A percentile compares a stretch with the other conserved stretches of the same genome.
Evolutionary conservation across 768 basidiomycete genomes (phyloP).

Genomic region (Tubosaeta sp.): DNA sequence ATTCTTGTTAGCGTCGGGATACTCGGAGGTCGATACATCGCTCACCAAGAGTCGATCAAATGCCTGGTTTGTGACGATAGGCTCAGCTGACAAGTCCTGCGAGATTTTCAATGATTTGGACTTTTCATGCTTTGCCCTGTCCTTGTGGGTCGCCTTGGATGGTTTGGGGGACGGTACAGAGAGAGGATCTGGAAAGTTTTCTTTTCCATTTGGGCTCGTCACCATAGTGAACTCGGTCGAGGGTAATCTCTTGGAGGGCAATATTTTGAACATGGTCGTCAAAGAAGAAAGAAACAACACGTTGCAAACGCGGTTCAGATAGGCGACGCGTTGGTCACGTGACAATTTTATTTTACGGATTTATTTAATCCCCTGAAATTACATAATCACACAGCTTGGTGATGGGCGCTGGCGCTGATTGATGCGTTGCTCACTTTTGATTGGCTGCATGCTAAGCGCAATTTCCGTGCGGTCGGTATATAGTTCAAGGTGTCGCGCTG

Average conservation of each 20-base stretch:
- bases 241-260: conserved; percentile 63
- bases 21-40: not conserved
- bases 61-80: conserved; percentile 53
- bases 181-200: conserved; percentile 55
- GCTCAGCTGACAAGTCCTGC: conserved; percentile 34
- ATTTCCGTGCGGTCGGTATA: conserved; percentile 32
- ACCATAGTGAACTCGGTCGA: conserved; percentile 73
- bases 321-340: conserved; percentile 32
- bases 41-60: conserved; percentile 82
- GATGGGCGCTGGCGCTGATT: conserved; percentile 17
- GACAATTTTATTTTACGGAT: conserved; percentile 24
- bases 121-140: conserved; percentile 38
- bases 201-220: conserved; percentile 56
- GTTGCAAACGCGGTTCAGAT: conserved; percentile 29
- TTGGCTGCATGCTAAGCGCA: conserved; percentile 19
- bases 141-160: conserved; percentile 18
- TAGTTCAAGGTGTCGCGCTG: conserved; percentile 12
- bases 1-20: not conserved
- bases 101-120: conserved; percentile 42
- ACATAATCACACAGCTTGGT: conserved; percentile 11
- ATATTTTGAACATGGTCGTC: conserved; percentile 72
- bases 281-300: not conserved
- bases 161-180: conserved; percentile 30
- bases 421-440: conserved; percentile 10
- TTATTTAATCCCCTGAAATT: conserved; percentile 11